Base-by-base conservation (phyloP, 2,329 filamentous ascomycete species). In the Trichophaea hybrida region DNA sequence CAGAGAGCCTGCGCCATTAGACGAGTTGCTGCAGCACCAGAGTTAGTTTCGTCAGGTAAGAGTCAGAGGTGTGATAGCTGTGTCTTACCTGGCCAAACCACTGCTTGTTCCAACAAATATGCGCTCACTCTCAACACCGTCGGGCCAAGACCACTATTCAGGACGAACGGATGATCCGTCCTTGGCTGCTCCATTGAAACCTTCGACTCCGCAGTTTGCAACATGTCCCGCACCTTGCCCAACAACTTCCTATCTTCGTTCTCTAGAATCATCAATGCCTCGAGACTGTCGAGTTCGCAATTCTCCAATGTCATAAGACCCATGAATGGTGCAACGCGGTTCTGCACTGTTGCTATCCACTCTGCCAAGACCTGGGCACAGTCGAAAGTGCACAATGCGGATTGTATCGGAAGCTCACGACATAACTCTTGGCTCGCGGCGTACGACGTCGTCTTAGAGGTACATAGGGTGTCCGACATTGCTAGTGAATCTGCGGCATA, bases 301-400 rank as follows among this genome's bases (percentile, higher is more conserved):
- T 85, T 79, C 64, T 94, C 86, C 60, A 85, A 84, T 10, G 91
- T 91, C 1, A 97, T 78, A 5, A 96, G 82, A 4, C 91, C 91
- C 5, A 97, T 73, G 68, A 93, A 94, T 4, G 83, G 82, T 0
- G 91, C 91, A n/a, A 96, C 86, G 6, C 93, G 85, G 69, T 96
- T 90, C 71, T 98, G 93, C 2, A 97, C 81, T 1, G 89, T 93
- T 4, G 87, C 86, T 44, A 93, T 80, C 91, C 91, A 98, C 72
- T 97, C 91, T 0, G 88, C 88, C 35, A 98, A 79, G 1, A 97
- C 88, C 69, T 96, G 90, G 1, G 88, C 86, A 69, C 91, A 97
- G 69, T 97, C 91, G 68, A 95, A 94, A 4, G 86, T 84, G 72
- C 91, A 96, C 77, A 97, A 83, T 1, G 89, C 88, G 12, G 87